A percentile compares a stretch with the other conserved stretches of the same genome.
These are phyloP conservation scores for Cordyceps javanica DNA, from an alignment of 2,329 filamentous ascomycete genomes.

Conservation along the genomic window DNA sequence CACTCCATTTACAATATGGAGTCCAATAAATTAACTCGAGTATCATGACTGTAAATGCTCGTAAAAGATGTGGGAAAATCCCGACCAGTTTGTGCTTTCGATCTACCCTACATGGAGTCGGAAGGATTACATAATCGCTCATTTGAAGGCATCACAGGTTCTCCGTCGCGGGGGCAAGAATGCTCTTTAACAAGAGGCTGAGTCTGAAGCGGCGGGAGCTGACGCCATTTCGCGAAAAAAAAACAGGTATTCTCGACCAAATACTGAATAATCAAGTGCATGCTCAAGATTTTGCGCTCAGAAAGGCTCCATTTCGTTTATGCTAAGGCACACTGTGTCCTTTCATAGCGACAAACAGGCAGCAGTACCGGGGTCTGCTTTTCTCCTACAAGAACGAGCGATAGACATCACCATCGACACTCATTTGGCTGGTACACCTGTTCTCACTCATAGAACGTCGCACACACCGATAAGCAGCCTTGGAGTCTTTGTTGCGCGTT, in stretches of 20 bases:
- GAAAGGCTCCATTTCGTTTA: background rate
- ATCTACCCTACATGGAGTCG: background rate
- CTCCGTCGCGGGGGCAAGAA: background rate
- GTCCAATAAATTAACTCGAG: no score
- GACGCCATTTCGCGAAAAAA: background rate
- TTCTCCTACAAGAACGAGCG: background rate
- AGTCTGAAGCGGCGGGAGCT: background rate
- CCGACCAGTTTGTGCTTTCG: no score
- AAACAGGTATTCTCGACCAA: background rate
- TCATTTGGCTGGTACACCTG: background rate
- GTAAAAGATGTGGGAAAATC: no score
- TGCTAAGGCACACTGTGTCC: slow-evolving; percentile 1
- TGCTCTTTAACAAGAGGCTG: background rate
- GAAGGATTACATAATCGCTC: slow-evolving; percentile 1
- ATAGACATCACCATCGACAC: background rate
- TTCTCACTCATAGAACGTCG: background rate
- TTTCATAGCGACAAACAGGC: background rate
- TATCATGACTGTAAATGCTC: no score
- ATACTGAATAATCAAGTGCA: background rate
- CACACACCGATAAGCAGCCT: background rate
- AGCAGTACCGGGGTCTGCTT: background rate
- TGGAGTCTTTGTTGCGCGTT: background rate
- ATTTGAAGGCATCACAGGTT: slow-evolving; percentile 6
- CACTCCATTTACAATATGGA: no score
- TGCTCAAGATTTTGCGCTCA: background rate